A percentile compares a stretch with the other conserved stretches of the same genome.
These are phyloP conservation scores for Lodderomyces metapsilosis DNA, from an alignment of 1,139 yeast species.

Conservation along the genomic window DNA sequence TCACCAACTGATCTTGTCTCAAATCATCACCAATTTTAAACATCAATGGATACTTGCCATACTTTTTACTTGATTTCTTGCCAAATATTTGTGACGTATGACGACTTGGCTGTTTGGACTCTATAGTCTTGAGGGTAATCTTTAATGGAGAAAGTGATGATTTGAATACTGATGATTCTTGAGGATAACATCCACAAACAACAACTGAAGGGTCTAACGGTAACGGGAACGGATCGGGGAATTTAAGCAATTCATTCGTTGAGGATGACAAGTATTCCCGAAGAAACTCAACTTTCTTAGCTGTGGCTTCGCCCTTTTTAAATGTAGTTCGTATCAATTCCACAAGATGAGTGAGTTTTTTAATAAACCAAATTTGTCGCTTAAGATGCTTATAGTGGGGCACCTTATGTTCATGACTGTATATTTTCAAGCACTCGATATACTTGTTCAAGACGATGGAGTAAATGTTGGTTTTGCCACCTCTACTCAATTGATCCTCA, in stretches of 20 bases:
- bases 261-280: slow-evolving; percentile 41
- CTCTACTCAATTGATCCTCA: slow-evolving; percentile 54
- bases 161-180: slow-evolving; percentile 83
- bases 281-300: slow-evolving; percentile 42
- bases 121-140: slow-evolving; percentile 66
- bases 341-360: slow-evolving; percentile 41
- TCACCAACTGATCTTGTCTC: slow-evolving; percentile 93
- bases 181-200: slow-evolving; percentile 75
- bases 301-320: slow-evolving; percentile 45
- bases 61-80: slow-evolving; percentile 26
- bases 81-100: slow-evolving; percentile 34
- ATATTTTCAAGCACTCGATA: slow-evolving; percentile 35
- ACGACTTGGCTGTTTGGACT: slow-evolving; percentile 11
- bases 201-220: slow-evolving; percentile 71
- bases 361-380: slow-evolving; percentile 46
- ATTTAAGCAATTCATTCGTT: slow-evolving; percentile 40
- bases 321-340: slow-evolving; percentile 40
- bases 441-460: slow-evolving; percentile 38
- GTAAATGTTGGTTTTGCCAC: slow-evolving; percentile 23
- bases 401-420: slow-evolving; percentile 28
- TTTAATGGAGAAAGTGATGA: slow-evolving; percentile 87
- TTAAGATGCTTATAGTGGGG: slow-evolving; percentile 41
- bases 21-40: slow-evolving; percentile 95
- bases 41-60: slow-evolving; percentile 76
- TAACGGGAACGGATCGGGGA: slow-evolving; percentile 55